Evolutionary conservation across 2,329 filamentous ascomycete genomes (phyloP).

Genomic region (Alternaria sp.): DNA sequence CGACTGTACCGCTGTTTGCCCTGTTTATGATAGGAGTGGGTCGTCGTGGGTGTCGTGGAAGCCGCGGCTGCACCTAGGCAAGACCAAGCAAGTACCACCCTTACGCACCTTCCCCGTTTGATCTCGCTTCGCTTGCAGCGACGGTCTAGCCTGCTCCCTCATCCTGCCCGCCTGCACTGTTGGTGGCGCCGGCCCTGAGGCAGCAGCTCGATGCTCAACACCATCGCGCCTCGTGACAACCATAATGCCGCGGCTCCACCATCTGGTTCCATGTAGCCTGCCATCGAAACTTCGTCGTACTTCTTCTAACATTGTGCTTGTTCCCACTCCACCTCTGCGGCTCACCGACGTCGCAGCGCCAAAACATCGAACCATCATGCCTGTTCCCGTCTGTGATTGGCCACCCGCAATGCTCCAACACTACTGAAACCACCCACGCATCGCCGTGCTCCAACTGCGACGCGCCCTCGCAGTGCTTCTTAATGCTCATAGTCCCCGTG

Average conservation of each 20-base stretch:
- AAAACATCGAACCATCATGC: slow-evolving; percentile 37
- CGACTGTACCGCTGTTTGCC: neutral
- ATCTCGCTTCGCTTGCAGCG: slow-evolving; percentile 21
- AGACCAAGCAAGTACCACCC: slow-evolving; percentile 7
- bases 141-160: slow-evolving; percentile 22
- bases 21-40: neutral
- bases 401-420: slow-evolving; percentile 39
- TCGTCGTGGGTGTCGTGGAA: slow-evolving; percentile 7
- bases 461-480: slow-evolving; percentile 42
- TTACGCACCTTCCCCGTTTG: slow-evolving; percentile 27
- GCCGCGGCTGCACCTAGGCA: slow-evolving; percentile 14
- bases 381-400: slow-evolving; percentile 40
- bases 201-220: slow-evolving; percentile 14
- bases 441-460: slow-evolving; percentile 43
- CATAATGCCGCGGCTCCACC: slow-evolving; percentile 1
- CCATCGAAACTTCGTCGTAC: neutral
- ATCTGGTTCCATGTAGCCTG: neutral
- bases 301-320: neutral
- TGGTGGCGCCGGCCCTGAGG: slow-evolving; percentile 20
- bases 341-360: slow-evolving; percentile 34
- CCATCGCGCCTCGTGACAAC: slow-evolving; percentile 11
- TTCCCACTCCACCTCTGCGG: slow-evolving; percentile 10
- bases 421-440: slow-evolving; percentile 47
- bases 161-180: slow-evolving; percentile 10
- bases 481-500: slow-evolving; percentile 45